phyloP scores from a whole-genome alignment of 2,329 filamentous ascomycete genomes.

The Ceratocystis lukuohia region DNA sequence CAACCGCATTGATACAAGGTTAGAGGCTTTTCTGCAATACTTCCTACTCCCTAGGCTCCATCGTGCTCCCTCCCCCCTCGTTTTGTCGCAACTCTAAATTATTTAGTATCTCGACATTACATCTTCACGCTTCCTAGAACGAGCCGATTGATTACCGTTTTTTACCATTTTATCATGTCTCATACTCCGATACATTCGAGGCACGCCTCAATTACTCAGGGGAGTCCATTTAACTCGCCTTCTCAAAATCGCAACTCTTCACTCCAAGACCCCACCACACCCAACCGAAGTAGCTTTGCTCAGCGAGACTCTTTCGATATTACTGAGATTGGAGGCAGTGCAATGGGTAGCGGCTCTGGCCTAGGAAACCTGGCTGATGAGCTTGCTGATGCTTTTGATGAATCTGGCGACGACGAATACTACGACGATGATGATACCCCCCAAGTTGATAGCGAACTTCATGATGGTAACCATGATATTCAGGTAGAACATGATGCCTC shows the following conservation, averaged over 20 bases:
- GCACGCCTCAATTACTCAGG: conserved; percentile 41
- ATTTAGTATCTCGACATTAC: not conserved
- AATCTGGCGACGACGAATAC: conserved; percentile 47
- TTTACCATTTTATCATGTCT: conserved; percentile 28
- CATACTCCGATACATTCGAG: conserved; percentile 47
- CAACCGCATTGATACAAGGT: not conserved
- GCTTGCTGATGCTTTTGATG: conserved; percentile 58
- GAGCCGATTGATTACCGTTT: not conserved
- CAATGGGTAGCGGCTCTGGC: conserved; percentile 36
- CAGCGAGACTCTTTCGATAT: conserved; percentile 37
- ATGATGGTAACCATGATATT: not conserved
- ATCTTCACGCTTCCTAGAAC: not conserved
- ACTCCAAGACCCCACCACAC: conserved; percentile 36
- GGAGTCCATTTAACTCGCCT: conserved; percentile 18
- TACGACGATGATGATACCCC: conserved; percentile 28
- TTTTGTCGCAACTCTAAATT: not conserved
- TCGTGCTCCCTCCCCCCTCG: not conserved
- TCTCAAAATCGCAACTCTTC: conserved; percentile 31
- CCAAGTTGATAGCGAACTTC: conserved; percentile 29
- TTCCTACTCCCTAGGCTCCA: not conserved
- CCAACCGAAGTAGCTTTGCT: conserved; percentile 35
- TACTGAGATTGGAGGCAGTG: conserved; percentile 31
- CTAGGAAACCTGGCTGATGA: conserved; percentile 72
- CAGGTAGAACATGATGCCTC: not conserved
- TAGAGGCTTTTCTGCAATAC: not conserved